phyloP scores from a whole-genome alignment of 140 eudicot species.

The Bidens hawaiensis region DNA sequence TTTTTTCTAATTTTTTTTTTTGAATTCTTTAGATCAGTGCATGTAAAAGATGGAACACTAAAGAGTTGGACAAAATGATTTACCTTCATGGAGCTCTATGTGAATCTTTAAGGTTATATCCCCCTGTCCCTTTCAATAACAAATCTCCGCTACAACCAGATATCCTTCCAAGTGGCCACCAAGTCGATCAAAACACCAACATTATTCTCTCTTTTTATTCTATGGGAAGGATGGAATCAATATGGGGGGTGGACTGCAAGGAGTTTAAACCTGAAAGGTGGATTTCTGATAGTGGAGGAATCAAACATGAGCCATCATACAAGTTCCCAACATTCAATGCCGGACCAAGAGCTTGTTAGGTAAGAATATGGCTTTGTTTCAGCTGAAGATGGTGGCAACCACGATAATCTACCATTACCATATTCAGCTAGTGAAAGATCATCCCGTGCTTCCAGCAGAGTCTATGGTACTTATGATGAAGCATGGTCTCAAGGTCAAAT shows the following conservation, averaged over 20 bases:
- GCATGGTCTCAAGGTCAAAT: constrained; percentile 20
- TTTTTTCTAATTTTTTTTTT: too few species aligned
- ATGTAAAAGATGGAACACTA: not conserved
- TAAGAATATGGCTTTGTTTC: constrained; percentile 18
- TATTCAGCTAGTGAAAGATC: too few species aligned
- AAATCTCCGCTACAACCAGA: constrained; percentile 15
- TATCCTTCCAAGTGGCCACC: too few species aligned
- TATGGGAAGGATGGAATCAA: constrained; percentile 24
- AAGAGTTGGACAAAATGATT: constrained; percentile 1
- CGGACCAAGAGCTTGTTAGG: constrained; percentile 36
- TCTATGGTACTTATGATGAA: too few species aligned
- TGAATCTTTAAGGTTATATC: constrained; percentile 22
- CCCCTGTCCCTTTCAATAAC: constrained; percentile 12
- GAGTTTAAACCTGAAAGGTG: constrained; percentile 44
- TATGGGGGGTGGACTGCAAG: constrained; percentile 31
- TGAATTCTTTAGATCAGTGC: too few species aligned
- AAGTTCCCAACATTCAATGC: constrained; percentile 27
- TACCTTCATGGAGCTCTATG: constrained; percentile 30
- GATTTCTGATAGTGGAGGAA: constrained; percentile 14
- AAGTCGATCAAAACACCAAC: too few species aligned
- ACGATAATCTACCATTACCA: too few species aligned
- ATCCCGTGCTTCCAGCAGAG: too few species aligned
- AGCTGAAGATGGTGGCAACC: constrained; percentile 24
- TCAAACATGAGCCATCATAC: constrained; percentile 35
- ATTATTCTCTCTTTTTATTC: too few species aligned